A percentile compares a stretch with the other conserved stretches of the same genome.
These are phyloP conservation scores for Sclerotinia minor DNA, from an alignment of 2,329 filamentous ascomycete genomes.

Conservation along the genomic window DNA sequence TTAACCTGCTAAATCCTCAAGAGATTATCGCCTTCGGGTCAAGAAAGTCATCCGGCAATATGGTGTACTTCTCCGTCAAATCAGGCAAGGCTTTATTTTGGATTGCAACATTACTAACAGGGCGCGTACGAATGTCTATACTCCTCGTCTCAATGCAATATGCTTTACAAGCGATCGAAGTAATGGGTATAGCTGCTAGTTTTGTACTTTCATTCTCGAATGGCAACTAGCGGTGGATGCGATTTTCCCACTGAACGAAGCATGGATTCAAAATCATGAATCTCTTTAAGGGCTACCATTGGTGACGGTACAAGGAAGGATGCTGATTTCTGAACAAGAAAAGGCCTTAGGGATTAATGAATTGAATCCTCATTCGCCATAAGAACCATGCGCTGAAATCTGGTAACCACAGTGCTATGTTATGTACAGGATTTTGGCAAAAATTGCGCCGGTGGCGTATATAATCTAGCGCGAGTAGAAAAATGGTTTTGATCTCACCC, in stretches of 20 bases:
- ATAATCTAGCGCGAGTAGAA: too few species aligned
- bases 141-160: slow-evolving; percentile 1
- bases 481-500: too few species aligned
- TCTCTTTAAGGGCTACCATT: slow-evolving; percentile 30
- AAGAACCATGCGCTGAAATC: slow-evolving; percentile 10
- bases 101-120: slow-evolving; percentile 1
- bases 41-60: neutral
- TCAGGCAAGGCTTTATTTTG: neutral
- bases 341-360: slow-evolving; percentile 36
- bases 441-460: slow-evolving; percentile 36
- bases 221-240: slow-evolving; percentile 28
- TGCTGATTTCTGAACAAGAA: slow-evolving; percentile 33
- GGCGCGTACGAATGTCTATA: neutral
- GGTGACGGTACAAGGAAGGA: slow-evolving; percentile 35
- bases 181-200: slow-evolving; percentile 25
- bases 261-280: slow-evolving; percentile 33
- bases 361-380: slow-evolving; percentile 36
- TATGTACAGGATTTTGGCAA: slow-evolving; percentile 35
- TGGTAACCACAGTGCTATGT: slow-evolving; percentile 16
- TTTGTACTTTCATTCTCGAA: slow-evolving; percentile 29
- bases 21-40: neutral
- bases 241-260: slow-evolving; percentile 25
- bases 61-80: slow-evolving; percentile 4
- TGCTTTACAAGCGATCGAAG: slow-evolving; percentile 20
- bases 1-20: neutral